phyloP scores from a whole-genome alignment of 2,329 filamentous ascomycete genomes.

The Colletotrichum noveboracense region DNA sequence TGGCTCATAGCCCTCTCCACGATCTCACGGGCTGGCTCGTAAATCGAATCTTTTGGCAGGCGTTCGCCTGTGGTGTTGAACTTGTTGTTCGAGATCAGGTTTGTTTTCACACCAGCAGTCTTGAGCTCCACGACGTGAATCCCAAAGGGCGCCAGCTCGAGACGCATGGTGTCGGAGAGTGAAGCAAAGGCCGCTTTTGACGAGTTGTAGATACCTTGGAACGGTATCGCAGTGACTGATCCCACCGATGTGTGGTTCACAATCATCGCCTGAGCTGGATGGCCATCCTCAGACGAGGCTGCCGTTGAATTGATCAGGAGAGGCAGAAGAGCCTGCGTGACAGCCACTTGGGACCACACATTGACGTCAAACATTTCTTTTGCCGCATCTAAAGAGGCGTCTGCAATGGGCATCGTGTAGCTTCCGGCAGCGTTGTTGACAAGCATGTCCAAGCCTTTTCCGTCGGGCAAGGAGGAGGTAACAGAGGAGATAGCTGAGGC shows the following conservation, averaged over 20 bases:
- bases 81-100: conserved; percentile 20
- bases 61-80: neutral
- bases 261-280: neutral
- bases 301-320: neutral
- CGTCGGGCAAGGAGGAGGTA: neutral
- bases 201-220: conserved; percentile 25
- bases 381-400: conserved; percentile 29
- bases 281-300: neutral
- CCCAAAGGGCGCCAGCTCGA: conserved; percentile 32
- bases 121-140: conserved; percentile 29
- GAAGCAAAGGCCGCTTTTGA: conserved; percentile 28
- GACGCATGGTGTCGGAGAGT: conserved; percentile 28
- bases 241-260: conserved; percentile 24
- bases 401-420: conserved; percentile 32
- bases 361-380: conserved; percentile 33
- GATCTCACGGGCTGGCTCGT: conserved; percentile 20
- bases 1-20: conserved; percentile 28
- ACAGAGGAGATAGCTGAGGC: conserved; percentile 18
- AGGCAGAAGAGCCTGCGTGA: conserved; percentile 31
- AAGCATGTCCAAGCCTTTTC: conserved; percentile 29
- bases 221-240: neutral
- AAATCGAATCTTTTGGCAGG: conserved; percentile 30
- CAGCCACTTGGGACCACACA: conserved; percentile 32
- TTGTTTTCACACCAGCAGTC: conserved; percentile 3
- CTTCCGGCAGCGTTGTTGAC: conserved; percentile 36